These are phyloP conservation scores for Euclidium syriacum DNA, from an alignment of 345 rosid species.

Conservation along the genomic window DNA sequence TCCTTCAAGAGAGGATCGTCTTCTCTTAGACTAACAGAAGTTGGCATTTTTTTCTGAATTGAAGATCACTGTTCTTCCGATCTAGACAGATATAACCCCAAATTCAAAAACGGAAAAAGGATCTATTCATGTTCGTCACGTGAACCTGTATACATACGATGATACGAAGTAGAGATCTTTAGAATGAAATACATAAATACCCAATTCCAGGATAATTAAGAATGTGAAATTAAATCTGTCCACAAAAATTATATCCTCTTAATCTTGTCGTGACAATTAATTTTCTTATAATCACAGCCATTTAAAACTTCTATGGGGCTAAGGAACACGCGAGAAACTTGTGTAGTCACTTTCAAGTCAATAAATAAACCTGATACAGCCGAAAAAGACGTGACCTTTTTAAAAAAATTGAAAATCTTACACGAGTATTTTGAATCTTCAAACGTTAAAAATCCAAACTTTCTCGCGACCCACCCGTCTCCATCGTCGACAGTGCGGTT, in stretches of 20 bases:
- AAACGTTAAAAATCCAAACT: conserved; percentile 17
- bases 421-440: conserved; percentile 8
- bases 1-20: conserved; percentile 83
- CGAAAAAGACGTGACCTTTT: not conserved
- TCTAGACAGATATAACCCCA: not conserved
- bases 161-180: too few species aligned
- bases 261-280: not conserved
- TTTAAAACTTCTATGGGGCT: not conserved
- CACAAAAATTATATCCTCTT: conserved; percentile 2
- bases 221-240: conserved; percentile 9
- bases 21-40: conserved; percentile 32
- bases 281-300: not conserved
- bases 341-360: conserved; percentile 1
- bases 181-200: not conserved
- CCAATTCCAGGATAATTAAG: not conserved
- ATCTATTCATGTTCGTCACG: conserved; percentile 19
- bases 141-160: conserved; percentile 14
- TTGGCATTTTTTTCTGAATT: conserved; percentile 38
- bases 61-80: not conserved
- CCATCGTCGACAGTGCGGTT: not conserved
- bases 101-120: not conserved
- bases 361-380: not conserved
- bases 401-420: not conserved
- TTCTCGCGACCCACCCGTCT: conserved; percentile 22
- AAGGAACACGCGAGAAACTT: not conserved